phyloP scores from a whole-genome alignment of 352 stramenopile genomes.

The Phytopythium chamaehyphon region DNA sequence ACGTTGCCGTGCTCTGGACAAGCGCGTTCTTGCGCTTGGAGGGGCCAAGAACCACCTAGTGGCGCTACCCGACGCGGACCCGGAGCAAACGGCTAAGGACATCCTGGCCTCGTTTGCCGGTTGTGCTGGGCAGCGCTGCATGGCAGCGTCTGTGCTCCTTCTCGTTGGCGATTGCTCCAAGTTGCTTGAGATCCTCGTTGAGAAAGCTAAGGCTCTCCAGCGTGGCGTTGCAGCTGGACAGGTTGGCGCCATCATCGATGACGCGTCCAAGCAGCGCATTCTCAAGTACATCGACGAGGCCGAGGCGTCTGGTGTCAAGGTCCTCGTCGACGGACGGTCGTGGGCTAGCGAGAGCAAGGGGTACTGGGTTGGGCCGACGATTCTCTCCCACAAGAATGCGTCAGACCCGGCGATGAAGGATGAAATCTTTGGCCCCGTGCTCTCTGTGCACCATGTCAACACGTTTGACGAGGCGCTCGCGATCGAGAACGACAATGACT shows the following conservation, averaged over 20 bases:
- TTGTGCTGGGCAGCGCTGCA: conserved; percentile 95
- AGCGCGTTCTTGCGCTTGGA: conserved; percentile 93
- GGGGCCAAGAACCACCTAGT: conserved; percentile 98
- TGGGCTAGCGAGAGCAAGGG: conserved; percentile 61
- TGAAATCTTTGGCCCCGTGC: conserved; percentile 98
- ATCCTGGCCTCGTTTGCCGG: conserved; percentile 96
- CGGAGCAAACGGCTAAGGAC: conserved; percentile 90
- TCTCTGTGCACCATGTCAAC: conserved; percentile 83
- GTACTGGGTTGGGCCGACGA: conserved; percentile 94
- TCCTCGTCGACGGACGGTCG: conserved; percentile 91
- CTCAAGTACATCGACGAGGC: conserved; percentile 93
- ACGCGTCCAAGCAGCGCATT: conserved; percentile 88
- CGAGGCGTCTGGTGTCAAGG: conserved; percentile 70
- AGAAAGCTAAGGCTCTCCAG: conserved; percentile 82
- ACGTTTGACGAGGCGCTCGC: conserved; percentile 93
- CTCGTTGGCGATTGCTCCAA: conserved; percentile 74
- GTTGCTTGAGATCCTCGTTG: conserved; percentile 87
- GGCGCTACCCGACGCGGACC: conserved; percentile 92
- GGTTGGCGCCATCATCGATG: conserved; percentile 95
- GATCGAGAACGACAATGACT: conserved; percentile 96
- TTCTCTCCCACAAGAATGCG: conserved; percentile 90
- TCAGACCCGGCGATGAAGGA: conserved; percentile 90
- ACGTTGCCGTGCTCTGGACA: conserved; percentile 88
- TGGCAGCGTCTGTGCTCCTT: conserved; percentile 95
- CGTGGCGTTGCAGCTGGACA: conserved; percentile 89